These are phyloP conservation scores for Dactylellina sp. DNA, from an alignment of 2,329 filamentous ascomycete species.

Conservation along the genomic window DNA sequence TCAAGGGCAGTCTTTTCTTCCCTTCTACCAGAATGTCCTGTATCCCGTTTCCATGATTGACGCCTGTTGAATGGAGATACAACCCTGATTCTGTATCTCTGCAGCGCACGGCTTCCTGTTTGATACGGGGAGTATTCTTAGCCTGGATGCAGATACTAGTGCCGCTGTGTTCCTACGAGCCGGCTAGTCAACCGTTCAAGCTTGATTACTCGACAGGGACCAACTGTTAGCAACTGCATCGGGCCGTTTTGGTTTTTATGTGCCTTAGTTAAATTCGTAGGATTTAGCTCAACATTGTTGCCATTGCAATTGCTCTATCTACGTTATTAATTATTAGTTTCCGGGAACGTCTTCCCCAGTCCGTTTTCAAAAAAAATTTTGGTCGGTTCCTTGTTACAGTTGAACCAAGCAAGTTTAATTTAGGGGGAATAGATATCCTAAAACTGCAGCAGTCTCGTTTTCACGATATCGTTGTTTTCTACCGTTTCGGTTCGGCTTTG, in stretches of 20 bases:
- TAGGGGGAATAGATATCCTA: neutral
- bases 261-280: neutral
- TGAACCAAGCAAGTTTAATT: neutral
- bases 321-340: neutral
- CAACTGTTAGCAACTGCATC: neutral
- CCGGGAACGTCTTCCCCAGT: constrained; percentile 13
- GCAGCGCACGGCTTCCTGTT: constrained; percentile 28
- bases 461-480: constrained; percentile 8
- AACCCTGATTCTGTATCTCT: constrained; percentile 5
- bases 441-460: neutral
- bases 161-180: constrained; percentile 13
- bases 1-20: too few relatives aligned
- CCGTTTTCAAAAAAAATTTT: neutral
- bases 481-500: constrained; percentile 1
- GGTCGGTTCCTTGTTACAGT: constrained; percentile 26
- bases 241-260: too few relatives aligned
- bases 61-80: neutral
- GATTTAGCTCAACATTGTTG: neutral
- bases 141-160: constrained; percentile 1
- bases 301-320: neutral
- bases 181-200: constrained; percentile 2
- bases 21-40: too few relatives aligned
- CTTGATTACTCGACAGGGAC: constrained; percentile 45
- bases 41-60: constrained; percentile 9
- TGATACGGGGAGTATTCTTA: constrained; percentile 10